Evolutionary conservation across 352 stramenopile species (phyloP).

Genomic region (Phytopythium aichiense): DNA sequence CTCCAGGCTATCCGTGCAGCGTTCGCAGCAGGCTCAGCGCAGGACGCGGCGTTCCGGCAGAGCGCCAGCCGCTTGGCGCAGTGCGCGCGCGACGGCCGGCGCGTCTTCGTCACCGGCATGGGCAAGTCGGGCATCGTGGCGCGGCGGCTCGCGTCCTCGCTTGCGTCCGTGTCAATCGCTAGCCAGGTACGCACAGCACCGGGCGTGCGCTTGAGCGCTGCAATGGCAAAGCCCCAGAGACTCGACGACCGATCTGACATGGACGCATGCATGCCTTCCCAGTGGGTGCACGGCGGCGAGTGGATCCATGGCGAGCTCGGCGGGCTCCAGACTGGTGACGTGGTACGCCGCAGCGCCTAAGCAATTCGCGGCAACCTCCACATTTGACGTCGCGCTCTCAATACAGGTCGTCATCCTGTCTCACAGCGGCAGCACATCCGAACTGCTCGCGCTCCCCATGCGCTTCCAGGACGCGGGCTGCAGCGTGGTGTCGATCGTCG

Average conservation of each 20-base stretch:
- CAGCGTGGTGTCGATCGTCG: constrained; percentile 48
- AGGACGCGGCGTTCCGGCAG: constrained; percentile 23
- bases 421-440: constrained; percentile 62
- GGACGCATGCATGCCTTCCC: not conserved
- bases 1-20: constrained; percentile 38
- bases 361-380: too few species aligned
- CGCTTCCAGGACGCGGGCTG: constrained; percentile 36
- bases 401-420: constrained; percentile 62
- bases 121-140: constrained; percentile 81
- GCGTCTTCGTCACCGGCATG: constrained; percentile 70
- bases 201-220: too few species aligned
- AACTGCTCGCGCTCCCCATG: constrained; percentile 50
- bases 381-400: not conserved
- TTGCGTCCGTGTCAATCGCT: constrained; percentile 68
- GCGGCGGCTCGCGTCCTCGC: constrained; percentile 57
- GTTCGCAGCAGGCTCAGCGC: constrained; percentile 20
- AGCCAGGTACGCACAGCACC: constrained; percentile 35
- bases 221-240: not conserved
- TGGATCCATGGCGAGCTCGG: constrained; percentile 81
- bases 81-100: constrained; percentile 38
- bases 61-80: constrained; percentile 30
- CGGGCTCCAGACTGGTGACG: constrained; percentile 50
- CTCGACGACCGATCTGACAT: not conserved
- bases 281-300: constrained; percentile 78
- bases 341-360: constrained; percentile 21